Base-by-base conservation (phyloP, 2,329 filamentous ascomycete species). In the Amylocarpus encephaloides region DNA sequence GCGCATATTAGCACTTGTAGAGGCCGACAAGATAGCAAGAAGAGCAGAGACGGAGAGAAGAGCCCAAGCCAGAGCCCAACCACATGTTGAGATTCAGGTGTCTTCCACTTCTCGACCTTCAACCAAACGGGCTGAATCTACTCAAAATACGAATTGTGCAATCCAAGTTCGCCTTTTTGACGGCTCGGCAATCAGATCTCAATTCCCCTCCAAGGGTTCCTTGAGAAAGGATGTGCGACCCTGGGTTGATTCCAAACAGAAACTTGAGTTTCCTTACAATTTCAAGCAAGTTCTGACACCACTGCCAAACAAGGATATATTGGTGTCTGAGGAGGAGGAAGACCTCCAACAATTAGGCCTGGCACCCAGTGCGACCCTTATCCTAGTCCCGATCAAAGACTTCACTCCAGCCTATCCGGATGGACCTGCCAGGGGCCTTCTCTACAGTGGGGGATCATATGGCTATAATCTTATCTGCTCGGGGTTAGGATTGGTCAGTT, bases 221-320 rank as follows among this genome's bases (percentile, higher is more conserved):
- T 74, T 96, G 3, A 68, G 72, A 6, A 71, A 67, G 6, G 79
- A 88, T 39, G 83, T 97, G 1, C 79, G 92, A 6, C 69, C 73
- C 6, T 96, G 89, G 87, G 77, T 97, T 6, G 86, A 92, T 48
- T 71, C 76, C 50, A 73, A 78, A 33, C 73, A 80, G 54, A 77
- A 79, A 39, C 77, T 76, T 16, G 72, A 75, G 29, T 66, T 74
- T 11, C 87, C 89, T 0, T 97, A 90, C 67, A 85, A 78, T 11
- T 91, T 97, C 70, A 89, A 90, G 63, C 81, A 94, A 43, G 83
- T 96, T 33, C 75, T 94, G 2, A 83, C 86, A 0, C 91, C 91
- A 0, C 71, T 82, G 16, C 88, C 89, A 1, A 93, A 85, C 65
- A 81, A 80, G 55, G 80, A 78, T 9, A 82, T 97, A 51, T 83